Conservation (phyloP, 441 rosid species). For the Cnidoscolus chayamansa region DNA sequence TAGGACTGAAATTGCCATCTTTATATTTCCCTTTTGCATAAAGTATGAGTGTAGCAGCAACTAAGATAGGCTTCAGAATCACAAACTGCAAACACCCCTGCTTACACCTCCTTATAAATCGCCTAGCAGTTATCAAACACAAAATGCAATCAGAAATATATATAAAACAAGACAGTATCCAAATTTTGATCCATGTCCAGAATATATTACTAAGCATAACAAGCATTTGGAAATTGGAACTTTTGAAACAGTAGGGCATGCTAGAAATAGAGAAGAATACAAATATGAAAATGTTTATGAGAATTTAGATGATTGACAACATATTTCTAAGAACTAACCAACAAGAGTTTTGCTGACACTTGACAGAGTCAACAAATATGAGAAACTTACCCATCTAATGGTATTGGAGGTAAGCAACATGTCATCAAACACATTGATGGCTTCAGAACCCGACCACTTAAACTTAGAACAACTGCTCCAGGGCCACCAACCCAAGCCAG, state of each 20-base stretch:
- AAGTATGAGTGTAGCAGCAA: constrained; percentile 75
- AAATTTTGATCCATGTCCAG: neutral
- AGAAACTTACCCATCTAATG: constrained; percentile 81
- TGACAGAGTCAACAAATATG: neutral
- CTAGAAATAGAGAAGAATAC: neutral
- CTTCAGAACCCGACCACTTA: constrained; percentile 73
- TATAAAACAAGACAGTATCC: neutral
- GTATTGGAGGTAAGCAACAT: constrained; percentile 79
- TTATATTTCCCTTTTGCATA: constrained; percentile 90
- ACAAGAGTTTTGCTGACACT: neutral
- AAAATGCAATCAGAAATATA: constrained; percentile 21
- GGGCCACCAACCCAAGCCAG: constrained; percentile 99
- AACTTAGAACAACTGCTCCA: constrained; percentile 90
- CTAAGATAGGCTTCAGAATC: constrained; percentile 84
- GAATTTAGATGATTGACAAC: neutral
- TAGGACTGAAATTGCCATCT: constrained; percentile 93
- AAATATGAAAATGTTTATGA: neutral
- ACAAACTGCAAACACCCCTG: constrained; percentile 98
- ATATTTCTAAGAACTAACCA: constrained; percentile 2
- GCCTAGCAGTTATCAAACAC: constrained; percentile 47
- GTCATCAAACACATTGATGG: constrained; percentile 85
- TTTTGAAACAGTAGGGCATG: neutral
- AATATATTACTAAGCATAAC: neutral
- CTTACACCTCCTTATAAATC: constrained; percentile 92
- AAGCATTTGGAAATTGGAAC: neutral